Evolutionary conservation across 2,329 filamentous ascomycete species (phyloP), one percentile per base, ranked within the genome.

Genomic region (Clonostachys chloroleuca): DNA sequence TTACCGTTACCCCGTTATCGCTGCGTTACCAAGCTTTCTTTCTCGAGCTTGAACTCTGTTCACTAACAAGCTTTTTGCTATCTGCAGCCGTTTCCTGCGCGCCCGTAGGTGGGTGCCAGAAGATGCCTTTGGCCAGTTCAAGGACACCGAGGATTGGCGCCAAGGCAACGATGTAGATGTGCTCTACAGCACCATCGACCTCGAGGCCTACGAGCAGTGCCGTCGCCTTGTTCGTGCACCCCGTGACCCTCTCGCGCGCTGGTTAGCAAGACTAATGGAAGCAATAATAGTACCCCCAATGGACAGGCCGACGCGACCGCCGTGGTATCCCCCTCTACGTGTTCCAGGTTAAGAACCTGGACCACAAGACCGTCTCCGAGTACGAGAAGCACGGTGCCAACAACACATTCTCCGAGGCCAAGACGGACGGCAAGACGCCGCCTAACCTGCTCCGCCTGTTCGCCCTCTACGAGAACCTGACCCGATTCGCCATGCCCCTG

Each of bases 281-380:
- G 35, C 48, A 43, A 24, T 47, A 40, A 47, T 59, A 92, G 87
- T 96, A 96, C 62, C 91, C 92, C 20, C 90, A 96, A 81, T 96
- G 91, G 88, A 95, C 89, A 17, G 92, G 92, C 47, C 87, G 91
- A 54, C 83, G 92, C 56, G 92, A 96, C 69, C 87, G 83, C 56
- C 87, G 91, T 56, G 92, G 92, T 55, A 96, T 96, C 52, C 92
- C 92, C 8, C 78, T 96, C 56, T 96, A 94, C 67, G 81, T 96
- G 51, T 96, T 88, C 68, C 89, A 95, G 68, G 89, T 96, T 64
- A 81, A 81, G 51, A 82, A 88, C 49, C 79, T 96, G 57, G 88
- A 95, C 70, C 80, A 78, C 62, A 95, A 95, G 71, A 86, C 86
- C 34, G 84, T 96, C 56, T 70, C 82, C 40, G 79, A 82, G 48